These are phyloP conservation scores for Cercospora sojina DNA, from an alignment of 2,329 filamentous ascomycete genomes.

Conservation along the genomic window DNA sequence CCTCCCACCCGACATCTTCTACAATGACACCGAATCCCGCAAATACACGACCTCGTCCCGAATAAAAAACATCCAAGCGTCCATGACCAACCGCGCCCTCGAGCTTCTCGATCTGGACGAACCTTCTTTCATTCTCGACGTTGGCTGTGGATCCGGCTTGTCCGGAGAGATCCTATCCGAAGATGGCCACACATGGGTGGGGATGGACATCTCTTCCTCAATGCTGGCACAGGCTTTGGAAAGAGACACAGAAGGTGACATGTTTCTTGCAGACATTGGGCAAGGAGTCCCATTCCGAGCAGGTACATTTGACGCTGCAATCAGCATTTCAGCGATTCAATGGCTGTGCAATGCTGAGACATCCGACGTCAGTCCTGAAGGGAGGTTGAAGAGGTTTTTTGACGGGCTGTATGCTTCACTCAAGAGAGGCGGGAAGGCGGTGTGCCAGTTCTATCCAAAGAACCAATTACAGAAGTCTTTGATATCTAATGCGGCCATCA, in stretches of 20 bases:
- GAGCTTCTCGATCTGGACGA: constrained; percentile 78
- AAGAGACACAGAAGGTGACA: constrained; percentile 85
- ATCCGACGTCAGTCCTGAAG: constrained; percentile 76
- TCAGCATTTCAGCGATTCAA: constrained; percentile 94
- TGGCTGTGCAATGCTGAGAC: constrained; percentile 97
- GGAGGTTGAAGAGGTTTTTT: constrained; percentile 81
- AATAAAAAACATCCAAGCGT: constrained; percentile 91
- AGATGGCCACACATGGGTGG: constrained; percentile 94
- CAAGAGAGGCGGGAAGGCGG: constrained; percentile 79
- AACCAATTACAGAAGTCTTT: constrained; percentile 88
- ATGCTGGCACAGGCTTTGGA: constrained; percentile 97
- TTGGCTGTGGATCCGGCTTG: constrained; percentile 94
- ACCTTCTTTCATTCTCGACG: constrained; percentile 86
- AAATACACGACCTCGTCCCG: constrained; percentile 97
- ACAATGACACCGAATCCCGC: constrained; percentile 90
- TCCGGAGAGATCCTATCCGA: constrained; percentile 89
- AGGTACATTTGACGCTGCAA: constrained; percentile 89
- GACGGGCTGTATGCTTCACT: constrained; percentile 85
- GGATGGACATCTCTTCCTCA: constrained; percentile 90
- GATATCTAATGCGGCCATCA: constrained; percentile 87
- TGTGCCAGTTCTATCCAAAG: constrained; percentile 98
- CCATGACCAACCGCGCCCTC: constrained; percentile 91
- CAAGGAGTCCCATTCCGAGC: constrained; percentile 93
- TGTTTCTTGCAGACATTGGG: constrained; percentile 92
- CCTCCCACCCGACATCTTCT: constrained; percentile 93